Percentiles rank a stretch among this genome's conserved stretches.
Evolutionary conservation across 352 stramenopile genomes (phyloP).

Genomic region (Phytophthora brassicae): DNA sequence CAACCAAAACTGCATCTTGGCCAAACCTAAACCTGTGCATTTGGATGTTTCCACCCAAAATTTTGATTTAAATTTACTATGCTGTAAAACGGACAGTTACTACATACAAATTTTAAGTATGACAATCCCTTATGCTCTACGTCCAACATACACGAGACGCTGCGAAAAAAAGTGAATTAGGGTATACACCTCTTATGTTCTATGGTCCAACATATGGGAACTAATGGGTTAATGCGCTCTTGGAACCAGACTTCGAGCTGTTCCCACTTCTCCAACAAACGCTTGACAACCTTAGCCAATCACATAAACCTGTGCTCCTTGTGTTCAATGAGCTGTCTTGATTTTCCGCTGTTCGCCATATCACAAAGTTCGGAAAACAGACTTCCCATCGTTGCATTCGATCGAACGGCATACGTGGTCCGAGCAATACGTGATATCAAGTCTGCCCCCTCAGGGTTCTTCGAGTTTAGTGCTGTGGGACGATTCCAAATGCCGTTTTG

Average conservation of each 20-base stretch:
- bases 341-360: background rate
- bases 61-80: too few species aligned
- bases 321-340: background rate
- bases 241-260: constrained; percentile 20
- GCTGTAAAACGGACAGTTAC: too few species aligned
- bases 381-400: constrained; percentile 9
- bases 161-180: too few species aligned
- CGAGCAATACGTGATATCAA: constrained; percentile 2
- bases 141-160: too few species aligned
- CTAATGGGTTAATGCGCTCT: too few species aligned
- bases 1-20: too few species aligned
- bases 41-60: too few species aligned
- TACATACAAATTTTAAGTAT: too few species aligned
- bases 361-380: constrained; percentile 9
- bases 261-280: constrained; percentile 11
- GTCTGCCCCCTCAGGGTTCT: background rate
- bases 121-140: too few species aligned
- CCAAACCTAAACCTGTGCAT: too few species aligned
- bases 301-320: constrained; percentile 14
- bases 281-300: constrained; percentile 2
- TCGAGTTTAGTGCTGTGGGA: background rate
- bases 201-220: too few species aligned
- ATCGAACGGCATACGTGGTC: constrained; percentile 5
- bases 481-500: constrained; percentile 9
- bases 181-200: too few species aligned